Conservation (phyloP, 2,329 filamentous ascomycete species). For the Exophiala alcalophila region DNA sequence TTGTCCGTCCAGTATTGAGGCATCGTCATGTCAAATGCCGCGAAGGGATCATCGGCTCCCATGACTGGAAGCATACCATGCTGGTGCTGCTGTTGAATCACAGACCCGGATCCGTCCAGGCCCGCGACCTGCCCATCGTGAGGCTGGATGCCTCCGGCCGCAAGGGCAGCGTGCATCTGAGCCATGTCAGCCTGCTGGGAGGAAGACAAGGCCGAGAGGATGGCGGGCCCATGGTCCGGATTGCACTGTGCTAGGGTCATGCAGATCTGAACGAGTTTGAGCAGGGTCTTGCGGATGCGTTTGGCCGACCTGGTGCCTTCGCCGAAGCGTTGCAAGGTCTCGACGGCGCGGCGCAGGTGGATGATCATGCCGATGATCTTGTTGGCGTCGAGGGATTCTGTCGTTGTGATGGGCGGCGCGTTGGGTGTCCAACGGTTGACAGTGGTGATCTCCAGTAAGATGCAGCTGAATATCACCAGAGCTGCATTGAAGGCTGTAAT, state of each 20-base stretch:
- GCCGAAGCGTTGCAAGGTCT: conserved; percentile 19
- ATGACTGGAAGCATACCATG: conserved; percentile 48
- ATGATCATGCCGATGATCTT: conserved; percentile 22
- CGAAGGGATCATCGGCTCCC: conserved; percentile 40
- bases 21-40: conserved; percentile 20
- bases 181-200: conserved; percentile 10
- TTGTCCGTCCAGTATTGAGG: conserved; percentile 23
- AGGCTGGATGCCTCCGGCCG: not conserved
- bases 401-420: conserved; percentile 8
- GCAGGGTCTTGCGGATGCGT: conserved; percentile 19
- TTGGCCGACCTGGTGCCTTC: conserved; percentile 23
- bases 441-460: conserved; percentile 18
- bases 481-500: conserved; percentile 38
- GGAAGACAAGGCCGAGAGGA: conserved; percentile 16
- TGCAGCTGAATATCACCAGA: conserved; percentile 35
- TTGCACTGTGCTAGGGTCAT: conserved; percentile 22
- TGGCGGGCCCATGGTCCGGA: conserved; percentile 17
- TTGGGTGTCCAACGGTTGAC: conserved; percentile 6
- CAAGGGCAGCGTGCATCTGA: conserved; percentile 6
- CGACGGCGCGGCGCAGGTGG: conserved; percentile 16
- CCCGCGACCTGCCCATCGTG: conserved; percentile 2
- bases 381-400: conserved; percentile 8
- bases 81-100: no score
- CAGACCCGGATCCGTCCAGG: no score
- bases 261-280: conserved; percentile 25